Evolutionary conservation across 2,329 filamentous ascomycete species (phyloP).

Genomic region (Davidsoniella virescens): DNA sequence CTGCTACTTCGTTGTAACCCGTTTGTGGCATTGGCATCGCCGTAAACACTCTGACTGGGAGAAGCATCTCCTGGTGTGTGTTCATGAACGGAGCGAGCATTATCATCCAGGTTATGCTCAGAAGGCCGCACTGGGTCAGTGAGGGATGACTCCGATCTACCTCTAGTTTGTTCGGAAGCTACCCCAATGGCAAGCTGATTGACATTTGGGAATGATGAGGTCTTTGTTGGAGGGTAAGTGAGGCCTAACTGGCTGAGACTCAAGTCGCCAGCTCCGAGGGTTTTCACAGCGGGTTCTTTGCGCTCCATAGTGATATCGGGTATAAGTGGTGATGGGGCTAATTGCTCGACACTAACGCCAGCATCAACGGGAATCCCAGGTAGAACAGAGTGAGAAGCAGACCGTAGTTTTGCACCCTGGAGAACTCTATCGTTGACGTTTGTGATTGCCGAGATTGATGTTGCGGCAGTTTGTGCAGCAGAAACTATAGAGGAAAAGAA

Average conservation of each 20-base stretch:
- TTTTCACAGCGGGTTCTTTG: conserved; percentile 68
- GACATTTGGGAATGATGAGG: not conserved
- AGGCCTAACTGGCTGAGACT: conserved; percentile 83
- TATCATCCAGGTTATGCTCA: conserved; percentile 21
- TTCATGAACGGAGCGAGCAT: conserved; percentile 16
- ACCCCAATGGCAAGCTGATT: not conserved
- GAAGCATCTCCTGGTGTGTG: conserved; percentile 2
- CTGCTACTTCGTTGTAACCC: conserved; percentile 48
- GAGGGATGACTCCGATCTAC: conserved; percentile 43
- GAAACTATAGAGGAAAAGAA: conserved; percentile 94
- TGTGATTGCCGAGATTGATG: conserved; percentile 15
- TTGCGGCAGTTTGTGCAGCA: conserved; percentile 83
- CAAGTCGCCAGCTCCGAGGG: conserved; percentile 73
- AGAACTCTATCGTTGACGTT: conserved; percentile 14
- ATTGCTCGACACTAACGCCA: conserved; percentile 6
- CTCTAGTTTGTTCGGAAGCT: conserved; percentile 18
- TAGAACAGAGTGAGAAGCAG: conserved; percentile 23
- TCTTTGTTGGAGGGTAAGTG: conserved; percentile 27
- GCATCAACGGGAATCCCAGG: not conserved
- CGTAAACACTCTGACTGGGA: conserved; percentile 11
- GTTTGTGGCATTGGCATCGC: conserved; percentile 8
- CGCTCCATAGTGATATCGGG: conserved; percentile 25
- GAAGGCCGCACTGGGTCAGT: conserved; percentile 23
- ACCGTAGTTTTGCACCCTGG: conserved; percentile 4
- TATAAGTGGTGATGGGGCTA: not conserved